phyloP scores from a whole-genome alignment of 176 grass and related monocot genomes.

The Microstegium vimineum region DNA sequence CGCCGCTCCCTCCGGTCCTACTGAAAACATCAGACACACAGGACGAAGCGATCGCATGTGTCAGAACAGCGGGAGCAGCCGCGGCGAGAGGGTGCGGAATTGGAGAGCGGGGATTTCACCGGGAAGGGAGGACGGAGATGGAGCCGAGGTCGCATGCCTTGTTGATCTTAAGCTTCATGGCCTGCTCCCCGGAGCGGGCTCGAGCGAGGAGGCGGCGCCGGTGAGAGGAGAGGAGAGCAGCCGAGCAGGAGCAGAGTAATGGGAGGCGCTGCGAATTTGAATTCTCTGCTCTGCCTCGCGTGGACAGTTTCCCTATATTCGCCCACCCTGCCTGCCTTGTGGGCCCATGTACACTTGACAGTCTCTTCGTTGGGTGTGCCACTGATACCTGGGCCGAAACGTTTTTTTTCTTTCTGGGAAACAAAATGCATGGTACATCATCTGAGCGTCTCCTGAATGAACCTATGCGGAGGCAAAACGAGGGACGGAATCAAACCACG shows the following conservation, averaged over 20 bases:
- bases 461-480: neutral
- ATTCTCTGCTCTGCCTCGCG: constrained; percentile 7
- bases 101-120: constrained; percentile 24
- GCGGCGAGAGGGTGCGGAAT: neutral
- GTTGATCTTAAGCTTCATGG: constrained; percentile 92
- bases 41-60: neutral
- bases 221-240: neutral
- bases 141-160: constrained; percentile 92
- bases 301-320: neutral
- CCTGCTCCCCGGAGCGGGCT: neutral
- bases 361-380: neutral
- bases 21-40: constrained; percentile 35
- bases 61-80: neutral
- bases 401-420: neutral
- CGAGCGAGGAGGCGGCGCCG: neutral
- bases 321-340: neutral
- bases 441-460: neutral
- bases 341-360: neutral
- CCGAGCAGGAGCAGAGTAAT: neutral
- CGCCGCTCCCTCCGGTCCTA: constrained; percentile 47
- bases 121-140: constrained; percentile 91
- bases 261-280: constrained; percentile 39
- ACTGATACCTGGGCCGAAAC: neutral
- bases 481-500: neutral
- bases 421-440: too few species aligned